phyloP scores from a whole-genome alignment of 2,329 filamentous ascomycete genomes.

The Juglanconis juglandina region DNA sequence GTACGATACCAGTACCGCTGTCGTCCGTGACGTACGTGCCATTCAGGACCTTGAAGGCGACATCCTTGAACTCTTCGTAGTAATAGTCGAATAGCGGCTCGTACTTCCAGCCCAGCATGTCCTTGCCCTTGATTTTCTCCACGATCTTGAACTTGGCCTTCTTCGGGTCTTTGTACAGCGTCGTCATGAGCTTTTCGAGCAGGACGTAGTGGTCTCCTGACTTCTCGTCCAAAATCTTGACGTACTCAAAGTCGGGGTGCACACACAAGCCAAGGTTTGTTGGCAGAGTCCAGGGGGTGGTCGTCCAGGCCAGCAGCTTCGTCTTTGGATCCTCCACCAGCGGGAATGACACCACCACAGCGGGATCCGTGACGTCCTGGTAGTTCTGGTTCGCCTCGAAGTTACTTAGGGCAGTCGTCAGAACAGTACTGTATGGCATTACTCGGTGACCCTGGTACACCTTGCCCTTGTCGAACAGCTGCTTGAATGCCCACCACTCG shows the following conservation, averaged over 20 bases:
- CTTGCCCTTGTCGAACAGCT: conserved; percentile 81
- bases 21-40: conserved; percentile 85
- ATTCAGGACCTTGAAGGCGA: conserved; percentile 77
- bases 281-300: conserved; percentile 76
- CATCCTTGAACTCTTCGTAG: conserved; percentile 81
- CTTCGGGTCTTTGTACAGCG: conserved; percentile 90
- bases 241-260: conserved; percentile 74
- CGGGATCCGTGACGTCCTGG: conserved; percentile 87
- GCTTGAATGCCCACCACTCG: conserved; percentile 95
- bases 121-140: conserved; percentile 74
- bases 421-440: conserved; percentile 90
- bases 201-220: conserved; percentile 82
- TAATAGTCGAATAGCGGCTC: conserved; percentile 88
- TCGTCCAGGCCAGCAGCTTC: conserved; percentile 80
- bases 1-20: conserved; percentile 89
- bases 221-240: conserved; percentile 80
- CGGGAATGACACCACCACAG: conserved; percentile 84
- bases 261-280: conserved; percentile 71
- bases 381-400: conserved; percentile 95
- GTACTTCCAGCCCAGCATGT: conserved; percentile 87
- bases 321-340: conserved; percentile 74
- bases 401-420: conserved; percentile 87
- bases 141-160: conserved; percentile 89
- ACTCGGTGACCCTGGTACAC: conserved; percentile 90
- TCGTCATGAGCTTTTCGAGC: conserved; percentile 74